These are phyloP conservation scores for Nicotiana undulata DNA, from an alignment of 257 asterid genomes.

Conservation along the genomic window DNA sequence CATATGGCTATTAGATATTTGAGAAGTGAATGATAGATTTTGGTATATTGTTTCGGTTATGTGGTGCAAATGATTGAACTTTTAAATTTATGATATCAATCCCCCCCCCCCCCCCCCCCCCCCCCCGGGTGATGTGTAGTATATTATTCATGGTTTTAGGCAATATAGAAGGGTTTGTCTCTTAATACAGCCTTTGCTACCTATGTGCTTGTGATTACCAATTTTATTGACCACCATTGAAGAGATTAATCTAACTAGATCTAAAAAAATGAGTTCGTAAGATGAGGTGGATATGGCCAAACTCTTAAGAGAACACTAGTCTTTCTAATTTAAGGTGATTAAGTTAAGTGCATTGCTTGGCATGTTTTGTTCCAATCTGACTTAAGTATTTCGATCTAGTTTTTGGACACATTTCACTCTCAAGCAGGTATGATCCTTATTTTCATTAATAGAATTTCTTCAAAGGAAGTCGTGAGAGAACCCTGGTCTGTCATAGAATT, in stretches of 20 bases:
- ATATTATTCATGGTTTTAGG: not conserved
- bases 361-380: not conserved
- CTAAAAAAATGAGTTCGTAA: not conserved
- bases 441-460: not conserved
- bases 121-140: not conserved
- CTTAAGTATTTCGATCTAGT: not conserved
- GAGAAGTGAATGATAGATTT: not conserved
- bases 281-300: not conserved
- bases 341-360: not conserved
- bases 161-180: not conserved
- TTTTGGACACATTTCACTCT: not conserved
- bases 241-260: not conserved
- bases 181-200: not conserved
- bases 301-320: not conserved
- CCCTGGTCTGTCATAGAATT: not conserved
- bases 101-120: not conserved
- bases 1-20: not conserved
- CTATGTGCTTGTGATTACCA: not conserved
- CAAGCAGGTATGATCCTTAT: not conserved
- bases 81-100: not conserved
- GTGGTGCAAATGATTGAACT: not conserved
- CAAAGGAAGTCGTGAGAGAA: not conserved
- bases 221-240: not conserved
- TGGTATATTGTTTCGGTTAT: not conserved
- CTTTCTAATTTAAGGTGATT: not conserved